Base-by-base conservation (phyloP, 495 filamentous ascomycete species). In the Choiromyces venosus region DNA sequence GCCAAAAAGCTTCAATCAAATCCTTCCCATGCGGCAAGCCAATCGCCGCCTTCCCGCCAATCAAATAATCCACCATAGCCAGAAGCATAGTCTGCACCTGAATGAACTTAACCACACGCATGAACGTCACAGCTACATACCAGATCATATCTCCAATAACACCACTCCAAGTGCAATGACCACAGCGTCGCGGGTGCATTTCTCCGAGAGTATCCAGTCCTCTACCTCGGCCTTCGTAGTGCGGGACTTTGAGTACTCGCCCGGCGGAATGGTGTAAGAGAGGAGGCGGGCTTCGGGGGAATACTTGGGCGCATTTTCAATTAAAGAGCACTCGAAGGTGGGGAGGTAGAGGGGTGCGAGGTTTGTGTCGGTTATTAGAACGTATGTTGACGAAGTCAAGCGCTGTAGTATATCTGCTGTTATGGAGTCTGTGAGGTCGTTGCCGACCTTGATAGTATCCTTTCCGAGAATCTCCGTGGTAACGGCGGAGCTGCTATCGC, bases 71-170 rank as follows among this genome's bases (percentile, higher is more conserved):
- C 29, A 99, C 95, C 95, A 99, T 99, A 73, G 96, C 88, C 71
- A 99, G 87, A 46, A 99, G 86, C 0, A 93, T 96, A 56, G 95
- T 98, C 3, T 96, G 95, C 69, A 98, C 93, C 84, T 99, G 96
- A 42, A 97, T 93, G 83, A 95, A 96, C 77, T 91, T 91, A 66
- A 99, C 91, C 65, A 95, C 96, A 72, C 95, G 89, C 94, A 98
- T 99, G 85, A 97, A 99, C 68, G 95, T 99, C 56, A 96, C 91
- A 36, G 95, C 95, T 35, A 97, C 91, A 83, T 96, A 99, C 68
- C 95, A 96, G 72, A 97, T 93, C 89, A 98, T 90, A 82, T 99
- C 95, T 29, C 95, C 95, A 84, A 99, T 97, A 36, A 99, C 96
- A 68, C 95, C 95, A 73, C 95, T n/a, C 95, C 95, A 19, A 99